Base-by-base conservation (phyloP, 345 rosid genomes). In the Lepidium africanum region DNA sequence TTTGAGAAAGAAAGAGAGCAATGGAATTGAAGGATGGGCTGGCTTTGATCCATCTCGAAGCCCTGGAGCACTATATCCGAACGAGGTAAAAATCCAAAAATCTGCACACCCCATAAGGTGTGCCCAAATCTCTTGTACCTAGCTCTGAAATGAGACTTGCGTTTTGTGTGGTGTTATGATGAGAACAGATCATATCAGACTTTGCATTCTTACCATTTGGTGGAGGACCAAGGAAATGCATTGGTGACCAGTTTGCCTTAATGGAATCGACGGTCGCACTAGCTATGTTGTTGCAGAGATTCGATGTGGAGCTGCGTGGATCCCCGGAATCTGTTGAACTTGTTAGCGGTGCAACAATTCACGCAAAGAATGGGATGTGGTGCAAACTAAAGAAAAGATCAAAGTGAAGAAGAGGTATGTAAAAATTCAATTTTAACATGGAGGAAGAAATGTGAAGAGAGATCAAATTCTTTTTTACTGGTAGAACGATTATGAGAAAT, bases 31-130 rank as follows among this genome's bases (percentile, higher is more conserved):
- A 73, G 98, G 96, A 37, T 92, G 97, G 98, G 78, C 84, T 0
- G 98, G 97, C 66, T 92, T 88, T 9, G 93, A 92, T 78, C 97
- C 98, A 25, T 81, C 86, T 73, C 82, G 98, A 51, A 92, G 96
- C 81, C 93, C 86, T 7, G 97, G 98, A 56, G 96, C 94, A 27
- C 77, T 92, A 11, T 90, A 92, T 63, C 96, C 96, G 0, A 92
- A 90, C 10, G 97, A 92, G 98, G 96, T 90, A 19, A 65, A 55
- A 5, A 2, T 15, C 53, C 13, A 25, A 62, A 21, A n/a, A n/a
- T n/a, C n/a, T n/a, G n/a, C n/a, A n/a, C n/a, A n/a, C n/a, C n/a
- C n/a, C n/a, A n/a, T n/a, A n/a, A n/a, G n/a, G n/a, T 27, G 32
- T 27, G 32, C 32, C 32, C 32, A 27, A 27, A 5, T 27, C 32